Evolutionary conservation across 129 eudicot genomes (phyloP).

Genomic region (Arctium minus): DNA sequence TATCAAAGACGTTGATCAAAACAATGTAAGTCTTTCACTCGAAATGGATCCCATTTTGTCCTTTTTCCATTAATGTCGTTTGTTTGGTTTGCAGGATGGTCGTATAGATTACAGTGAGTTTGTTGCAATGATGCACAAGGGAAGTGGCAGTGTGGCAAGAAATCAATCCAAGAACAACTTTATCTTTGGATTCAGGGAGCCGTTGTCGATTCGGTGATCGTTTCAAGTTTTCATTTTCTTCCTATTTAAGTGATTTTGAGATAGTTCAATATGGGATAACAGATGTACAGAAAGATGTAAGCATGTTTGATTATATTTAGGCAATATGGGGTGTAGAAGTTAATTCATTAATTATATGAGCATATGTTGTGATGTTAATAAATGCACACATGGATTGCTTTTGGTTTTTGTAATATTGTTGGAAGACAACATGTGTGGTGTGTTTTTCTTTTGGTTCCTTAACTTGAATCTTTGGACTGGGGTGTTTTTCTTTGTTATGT

Average conservation of each 20-base stretch:
- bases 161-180: slow-evolving; percentile 37
- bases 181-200: slow-evolving; percentile 37
- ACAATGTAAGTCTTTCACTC: slow-evolving; percentile 36
- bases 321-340: not conserved
- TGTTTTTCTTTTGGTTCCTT: slow-evolving; percentile 6
- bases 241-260: not conserved
- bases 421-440: slow-evolving; percentile 31
- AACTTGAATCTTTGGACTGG: not conserved
- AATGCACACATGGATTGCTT: slow-evolving; percentile 30
- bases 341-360: slow-evolving; percentile 3
- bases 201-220: slow-evolving; percentile 19
- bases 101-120: slow-evolving; percentile 67
- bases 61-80: not conserved
- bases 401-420: slow-evolving; percentile 20
- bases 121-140: slow-evolving; percentile 76
- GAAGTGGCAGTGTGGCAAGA: slow-evolving; percentile 34
- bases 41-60: not conserved
- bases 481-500: not conserved
- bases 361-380: slow-evolving; percentile 19
- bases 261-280: no score
- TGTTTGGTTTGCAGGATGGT: slow-evolving; percentile 57
- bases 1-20: slow-evolving; percentile 54
- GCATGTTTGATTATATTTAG: not conserved
- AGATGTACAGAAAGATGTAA: not conserved
- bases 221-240: not conserved